Evolutionary conservation across 768 basidiomycete species (phyloP), one percentile per base, ranked within the genome.

Genomic region (Leccinum arenicola): DNA sequence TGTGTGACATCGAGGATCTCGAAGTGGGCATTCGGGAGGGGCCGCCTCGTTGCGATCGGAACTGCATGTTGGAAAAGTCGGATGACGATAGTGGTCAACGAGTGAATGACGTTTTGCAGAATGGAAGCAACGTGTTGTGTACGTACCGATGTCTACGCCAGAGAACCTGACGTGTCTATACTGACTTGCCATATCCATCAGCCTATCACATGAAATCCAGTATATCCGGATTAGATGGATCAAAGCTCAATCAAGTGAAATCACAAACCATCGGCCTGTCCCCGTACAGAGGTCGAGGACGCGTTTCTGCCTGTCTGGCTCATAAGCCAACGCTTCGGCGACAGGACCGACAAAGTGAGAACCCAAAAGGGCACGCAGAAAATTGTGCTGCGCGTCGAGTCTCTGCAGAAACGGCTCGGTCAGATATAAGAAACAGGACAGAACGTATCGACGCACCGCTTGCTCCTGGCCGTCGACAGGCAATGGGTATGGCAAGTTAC

Each of bases 271-370:
- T 73, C 68, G 74, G 6, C 91, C 91, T 17, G 80, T 87, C 17
- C 91, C 91, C 7, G 86, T 88, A 62, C 91, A 86, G n/a, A 91
- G 66, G 72, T 93, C 91, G 51, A 93, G 77, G 48, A 79, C 87
- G 59, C 79, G 78, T 70, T 76, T 82, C 52, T 74, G 77, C 57
- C 77, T 77, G 47, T 70, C 75, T 6, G 72, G 68, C 45, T 73
- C 70, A 27, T 66, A 64, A 47, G 75, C 75, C 51, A 92, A 76
- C 31, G 82, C 73, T 59, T 84, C 76, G 33, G 66, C 62, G 25
- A 91, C 82, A 40, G 88, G 88, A 6, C 83, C 85, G 53, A 85
- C 73, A 67, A 81, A 86, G 68, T 84, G 78, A 43, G 70, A 76
- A n/a, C 83, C 82, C 63, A 88, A 68, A 45, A 88, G 65, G 61